Percentiles rank a stretch among this genome's conserved stretches.
These are phyloP conservation scores for Cephalotrichum gorgonifer DNA, from an alignment of 2,329 filamentous ascomycete genomes.

Conservation along the genomic window DNA sequence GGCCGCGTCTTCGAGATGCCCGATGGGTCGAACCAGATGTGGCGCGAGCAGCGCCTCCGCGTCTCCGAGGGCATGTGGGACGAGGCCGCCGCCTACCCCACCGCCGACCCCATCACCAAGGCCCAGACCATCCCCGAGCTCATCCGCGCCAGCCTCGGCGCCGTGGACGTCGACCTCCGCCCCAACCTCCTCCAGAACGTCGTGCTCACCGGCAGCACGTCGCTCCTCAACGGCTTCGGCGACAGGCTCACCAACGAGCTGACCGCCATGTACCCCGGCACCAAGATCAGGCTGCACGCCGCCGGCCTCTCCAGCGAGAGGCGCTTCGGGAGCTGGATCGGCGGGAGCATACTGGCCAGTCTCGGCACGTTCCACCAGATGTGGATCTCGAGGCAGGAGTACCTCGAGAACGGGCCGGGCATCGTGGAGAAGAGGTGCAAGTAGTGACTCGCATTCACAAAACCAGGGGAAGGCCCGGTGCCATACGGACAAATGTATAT, in stretches of 20 bases:
- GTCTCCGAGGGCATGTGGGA: constrained; percentile 89
- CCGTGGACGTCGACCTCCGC: constrained; percentile 81
- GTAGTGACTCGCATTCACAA: constrained; percentile 28
- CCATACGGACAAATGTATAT: too few species aligned
- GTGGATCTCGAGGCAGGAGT: constrained; percentile 98
- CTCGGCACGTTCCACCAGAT: constrained; percentile 98
- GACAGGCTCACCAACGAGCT: constrained; percentile 84
- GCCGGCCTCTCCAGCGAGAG: constrained; percentile 79
- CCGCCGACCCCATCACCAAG: constrained; percentile 37
- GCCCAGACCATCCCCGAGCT: constrained; percentile 76
- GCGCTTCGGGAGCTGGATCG: constrained; percentile 90
- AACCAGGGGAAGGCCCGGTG: not conserved
- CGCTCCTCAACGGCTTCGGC: constrained; percentile 81
- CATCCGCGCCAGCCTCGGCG: constrained; percentile 64
- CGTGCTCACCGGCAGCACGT: constrained; percentile 83
- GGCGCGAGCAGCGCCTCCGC: constrained; percentile 77
- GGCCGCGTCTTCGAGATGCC: constrained; percentile 94
- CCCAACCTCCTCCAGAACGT: constrained; percentile 78
- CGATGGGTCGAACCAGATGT: constrained; percentile 92
- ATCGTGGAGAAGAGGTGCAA: constrained; percentile 97
- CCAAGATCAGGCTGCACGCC: constrained; percentile 80
- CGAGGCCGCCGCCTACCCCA: constrained; percentile 58
- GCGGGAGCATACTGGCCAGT: constrained; percentile 89
- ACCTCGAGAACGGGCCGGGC: constrained; percentile 82
- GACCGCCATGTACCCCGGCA: constrained; percentile 68